phyloP scores from a whole-genome alignment of 2,329 filamentous ascomycete species.

The Colletotrichum zoysiae region DNA sequence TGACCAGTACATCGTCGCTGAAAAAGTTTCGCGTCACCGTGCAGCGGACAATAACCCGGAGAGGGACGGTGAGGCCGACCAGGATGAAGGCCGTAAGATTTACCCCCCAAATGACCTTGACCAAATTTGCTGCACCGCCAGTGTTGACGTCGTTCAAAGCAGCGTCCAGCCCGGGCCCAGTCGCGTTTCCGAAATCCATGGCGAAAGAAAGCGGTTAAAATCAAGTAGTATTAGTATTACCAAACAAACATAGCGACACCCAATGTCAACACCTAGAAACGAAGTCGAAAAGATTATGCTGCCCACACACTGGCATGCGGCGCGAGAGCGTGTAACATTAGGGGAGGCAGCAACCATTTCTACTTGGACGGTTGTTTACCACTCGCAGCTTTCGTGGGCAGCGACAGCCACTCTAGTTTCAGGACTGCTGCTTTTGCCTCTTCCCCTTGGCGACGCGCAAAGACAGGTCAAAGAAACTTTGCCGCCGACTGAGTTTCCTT shows the following conservation, averaged over 20 bases:
- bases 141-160: neutral
- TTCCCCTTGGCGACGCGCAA: conserved; percentile 16
- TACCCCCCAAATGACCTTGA: conserved; percentile 31
- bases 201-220: neutral
- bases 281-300: neutral
- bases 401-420: conserved; percentile 23
- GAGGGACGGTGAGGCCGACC: conserved; percentile 27
- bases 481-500: conserved; percentile 15
- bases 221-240: neutral
- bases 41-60: conserved; percentile 33
- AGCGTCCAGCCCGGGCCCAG: neutral
- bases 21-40: conserved; percentile 36
- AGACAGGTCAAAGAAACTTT: conserved; percentile 19
- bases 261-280: conserved; percentile 2
- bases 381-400: neutral
- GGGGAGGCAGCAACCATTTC: conserved; percentile 21
- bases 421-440: conserved; percentile 8
- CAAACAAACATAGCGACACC: conserved; percentile 21
- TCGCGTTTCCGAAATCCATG: conserved; percentile 20
- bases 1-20: conserved; percentile 38
- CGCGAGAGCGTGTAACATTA: neutral
- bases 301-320: neutral
- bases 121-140: conserved; percentile 10
- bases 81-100: conserved; percentile 38
- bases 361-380: neutral